These are phyloP conservation scores for Aspergillus neoniger DNA, from an alignment of 2,329 filamentous ascomycete genomes.

Conservation along the genomic window DNA sequence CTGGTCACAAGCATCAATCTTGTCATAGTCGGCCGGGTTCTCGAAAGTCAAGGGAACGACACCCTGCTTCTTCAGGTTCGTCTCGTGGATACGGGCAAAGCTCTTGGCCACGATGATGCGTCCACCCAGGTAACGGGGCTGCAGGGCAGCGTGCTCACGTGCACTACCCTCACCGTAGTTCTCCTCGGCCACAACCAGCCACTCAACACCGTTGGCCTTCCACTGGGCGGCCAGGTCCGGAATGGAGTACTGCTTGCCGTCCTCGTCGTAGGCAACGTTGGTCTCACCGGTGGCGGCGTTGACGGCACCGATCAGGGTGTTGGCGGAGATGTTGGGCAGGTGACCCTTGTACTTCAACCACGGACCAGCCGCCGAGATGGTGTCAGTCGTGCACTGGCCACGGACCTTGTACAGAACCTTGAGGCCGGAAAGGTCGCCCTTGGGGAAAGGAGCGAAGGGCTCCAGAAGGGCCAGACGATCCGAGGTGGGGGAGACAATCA, in stretches of 20 bases:
- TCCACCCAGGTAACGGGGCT: slow-evolving; percentile 86
- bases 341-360: slow-evolving; percentile 99
- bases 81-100: slow-evolving; percentile 92
- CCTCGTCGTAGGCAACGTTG: slow-evolving; percentile 85
- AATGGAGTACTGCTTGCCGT: slow-evolving; percentile 74
- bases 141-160: slow-evolving; percentile 84
- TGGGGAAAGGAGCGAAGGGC: slow-evolving; percentile 83
- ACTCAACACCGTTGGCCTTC: slow-evolving; percentile 73
- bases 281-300: slow-evolving; percentile 92
- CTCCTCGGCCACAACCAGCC: slow-evolving; percentile 95
- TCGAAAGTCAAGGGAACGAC: slow-evolving; percentile 91
- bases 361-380: slow-evolving; percentile 92
- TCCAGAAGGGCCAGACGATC: slow-evolving; percentile 87
- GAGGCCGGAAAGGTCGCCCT: slow-evolving; percentile 71
- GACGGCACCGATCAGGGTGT: slow-evolving; percentile 93
- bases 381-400: slow-evolving; percentile 98
- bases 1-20: slow-evolving; percentile 77
- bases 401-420: slow-evolving; percentile 93
- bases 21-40: slow-evolving; percentile 84
- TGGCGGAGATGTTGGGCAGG: slow-evolving; percentile 94
- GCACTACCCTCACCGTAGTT: slow-evolving; percentile 95
- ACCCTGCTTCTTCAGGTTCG: slow-evolving; percentile 95
- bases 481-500: slow-evolving; percentile 84
- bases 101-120: slow-evolving; percentile 81
- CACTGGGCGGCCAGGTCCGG: slow-evolving; percentile 83